Evolutionary conservation across 352 stramenopile genomes (phyloP).

Genomic region (Phytophthora aleatoria): DNA sequence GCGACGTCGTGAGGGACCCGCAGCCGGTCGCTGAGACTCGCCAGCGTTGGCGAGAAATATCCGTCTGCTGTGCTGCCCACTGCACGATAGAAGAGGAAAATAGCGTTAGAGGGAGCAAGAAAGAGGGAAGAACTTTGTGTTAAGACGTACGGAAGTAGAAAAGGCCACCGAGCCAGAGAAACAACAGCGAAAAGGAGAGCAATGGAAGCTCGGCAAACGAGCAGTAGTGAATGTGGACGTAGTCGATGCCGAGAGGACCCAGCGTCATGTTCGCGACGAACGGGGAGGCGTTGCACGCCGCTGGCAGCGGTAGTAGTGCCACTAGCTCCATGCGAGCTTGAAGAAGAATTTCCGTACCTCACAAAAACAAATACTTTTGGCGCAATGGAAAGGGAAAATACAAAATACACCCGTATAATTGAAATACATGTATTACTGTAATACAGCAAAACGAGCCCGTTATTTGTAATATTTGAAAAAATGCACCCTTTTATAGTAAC

Average conservation of each 20-base stretch:
- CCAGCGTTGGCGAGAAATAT: conserved; percentile 97
- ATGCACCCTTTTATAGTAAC: too few species aligned
- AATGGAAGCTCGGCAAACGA: conserved; percentile 48
- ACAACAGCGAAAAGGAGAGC: conserved; percentile 55
- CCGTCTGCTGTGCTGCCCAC: conserved; percentile 97
- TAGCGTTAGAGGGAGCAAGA: conserved; percentile 8
- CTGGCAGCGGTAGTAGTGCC: conserved; percentile 1
- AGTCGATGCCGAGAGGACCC: conserved; percentile 78
- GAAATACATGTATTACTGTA: too few species aligned
- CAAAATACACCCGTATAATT: too few species aligned
- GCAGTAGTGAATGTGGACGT: conserved; percentile 83
- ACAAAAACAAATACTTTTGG: too few species aligned
- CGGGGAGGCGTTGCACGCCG: conserved; percentile 33
- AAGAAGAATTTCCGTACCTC: background rate
- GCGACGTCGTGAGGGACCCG: conserved; percentile 92
- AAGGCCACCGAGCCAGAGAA: conserved; percentile 72
- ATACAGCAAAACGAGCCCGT: too few species aligned
- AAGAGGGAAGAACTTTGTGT: background rate
- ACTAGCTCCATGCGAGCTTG: conserved; percentile 6
- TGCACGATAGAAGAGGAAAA: conserved; percentile 33
- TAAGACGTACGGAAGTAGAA: conserved; percentile 79
- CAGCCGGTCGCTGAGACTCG: conserved; percentile 93
- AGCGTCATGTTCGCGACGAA: conserved; percentile 69
- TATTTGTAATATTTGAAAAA: too few species aligned
- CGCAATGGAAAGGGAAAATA: too few species aligned